Evolutionary conservation across 495 filamentous ascomycete species (phyloP).

Genomic region (Emericellopsis terricola): DNA sequence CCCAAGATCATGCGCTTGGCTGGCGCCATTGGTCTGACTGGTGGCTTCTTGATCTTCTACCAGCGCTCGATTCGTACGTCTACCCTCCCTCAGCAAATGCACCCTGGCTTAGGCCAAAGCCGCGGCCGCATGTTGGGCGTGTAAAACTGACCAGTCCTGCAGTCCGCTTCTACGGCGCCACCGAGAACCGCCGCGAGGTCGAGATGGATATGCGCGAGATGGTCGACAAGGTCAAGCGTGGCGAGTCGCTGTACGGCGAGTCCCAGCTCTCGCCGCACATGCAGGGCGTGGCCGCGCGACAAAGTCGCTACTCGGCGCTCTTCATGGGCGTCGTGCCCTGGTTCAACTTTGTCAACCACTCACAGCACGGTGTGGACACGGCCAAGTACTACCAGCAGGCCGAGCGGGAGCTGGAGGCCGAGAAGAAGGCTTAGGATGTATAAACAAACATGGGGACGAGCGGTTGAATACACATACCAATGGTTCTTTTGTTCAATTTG

Average conservation of each 20-base stretch:
- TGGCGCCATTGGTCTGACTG: constrained; percentile 47
- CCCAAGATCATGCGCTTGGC: constrained; percentile 65
- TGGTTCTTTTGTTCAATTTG: too few relatives aligned
- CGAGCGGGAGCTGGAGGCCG: constrained; percentile 81
- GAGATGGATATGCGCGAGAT: constrained; percentile 98
- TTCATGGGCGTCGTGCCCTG: constrained; percentile 74
- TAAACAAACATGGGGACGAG: too few relatives aligned
- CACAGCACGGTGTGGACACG: constrained; percentile 92
- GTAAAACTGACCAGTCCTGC: constrained; percentile 3
- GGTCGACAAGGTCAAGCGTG: constrained; percentile 83
- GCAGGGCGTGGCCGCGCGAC: constrained; percentile 83
- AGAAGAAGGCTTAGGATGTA: constrained; percentile 28
- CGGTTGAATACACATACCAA: too few relatives aligned
- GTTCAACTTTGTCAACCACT: constrained; percentile 97
- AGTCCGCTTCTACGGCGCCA: constrained; percentile 89
- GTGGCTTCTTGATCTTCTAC: constrained; percentile 68
- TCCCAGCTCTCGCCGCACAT: constrained; percentile 64
- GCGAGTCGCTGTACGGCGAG: constrained; percentile 77
- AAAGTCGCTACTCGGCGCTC: constrained; percentile 75
- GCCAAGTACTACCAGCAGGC: constrained; percentile 95
- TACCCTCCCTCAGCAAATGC: too few relatives aligned
- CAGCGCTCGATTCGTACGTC: constrained; percentile 42
- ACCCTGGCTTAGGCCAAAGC: too few relatives aligned
- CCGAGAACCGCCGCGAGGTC: constrained; percentile 76
- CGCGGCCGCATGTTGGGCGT: too few relatives aligned